Evolutionary conservation across 192 early-diverging fungal genomes (phyloP), one percentile per base, ranked within the genome.

Genomic region (Endogone sp.): DNA sequence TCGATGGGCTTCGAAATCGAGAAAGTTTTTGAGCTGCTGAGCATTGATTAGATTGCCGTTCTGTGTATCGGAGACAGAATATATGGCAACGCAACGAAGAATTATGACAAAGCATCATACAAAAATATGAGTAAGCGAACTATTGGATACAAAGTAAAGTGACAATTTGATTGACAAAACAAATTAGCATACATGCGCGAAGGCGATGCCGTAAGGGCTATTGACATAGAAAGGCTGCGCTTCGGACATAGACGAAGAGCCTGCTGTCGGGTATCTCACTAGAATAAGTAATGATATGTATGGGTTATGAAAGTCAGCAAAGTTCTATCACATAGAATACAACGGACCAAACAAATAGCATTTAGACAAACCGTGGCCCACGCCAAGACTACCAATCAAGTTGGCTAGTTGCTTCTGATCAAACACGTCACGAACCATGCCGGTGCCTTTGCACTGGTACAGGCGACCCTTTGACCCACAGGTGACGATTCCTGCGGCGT

Each of bases 221-320:
- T 99, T 99, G 74, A 99, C 98, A 75, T 98, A 99, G 77, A 99
- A 98, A 56, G 98, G 97, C 82, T 99, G 98, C 26, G 98, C 95
- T 79, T 99, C 98, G 13, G 96, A 94, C 54, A 82, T 89, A 13
- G 97, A 95, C 4, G 98, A 96, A 11, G 94, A 93, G 11, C 98
- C 98, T 25, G 98, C 98, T 13, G 98, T 99, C 37, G 98, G 98
- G 75, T 99, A 99, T 49, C 98, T 89, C 60, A 97, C 98, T 99
- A 79, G 23, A 37, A 25, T 21, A 63, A 58, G 54, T 44, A 29
- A 63, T n/a, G n/a, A n/a, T n/a, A 56, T 49, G 26, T 49, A 22
- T 62, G 63, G 68, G 20, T 29, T 64, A 3, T 22, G 27, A 31
- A 64, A 31, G 9, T 24, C 69, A 13, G 30, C 60, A 66, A 61